Evolutionary conservation across 1,284 basidiomycete species (phyloP), one percentile per base, ranked within the genome.

Genomic region (Macrocystidia cucumis): DNA sequence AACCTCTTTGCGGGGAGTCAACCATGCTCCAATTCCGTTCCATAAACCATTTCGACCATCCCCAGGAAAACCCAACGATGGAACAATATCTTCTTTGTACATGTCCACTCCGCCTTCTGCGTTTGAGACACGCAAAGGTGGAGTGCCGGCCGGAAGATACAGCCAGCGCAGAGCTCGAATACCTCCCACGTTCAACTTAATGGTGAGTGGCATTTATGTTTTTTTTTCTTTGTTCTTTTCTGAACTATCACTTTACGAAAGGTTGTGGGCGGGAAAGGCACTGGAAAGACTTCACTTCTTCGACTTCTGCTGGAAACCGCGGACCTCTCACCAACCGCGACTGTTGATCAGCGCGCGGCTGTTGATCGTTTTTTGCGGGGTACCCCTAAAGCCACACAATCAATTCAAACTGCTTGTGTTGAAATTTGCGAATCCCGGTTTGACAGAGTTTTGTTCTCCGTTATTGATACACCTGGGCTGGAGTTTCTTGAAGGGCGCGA

Each of bases 121-220:
- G 9, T 84, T 80, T 50, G 74, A 74, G 53, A 65, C 57, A 48
- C 60, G 55, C 51, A 66, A 50, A 44, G 35, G 40, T 4, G 44
- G 45, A 22, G 50, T 47, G 6, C 50, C 56, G 23, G 42, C 65
- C 37, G 65, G 62, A 43, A 69, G 75, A 46, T 67, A 68, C 41
- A 69, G 65, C 42, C 74, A 76, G 49, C 73, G 79, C 44, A 70
- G 74, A 47, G 60, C 65, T 41, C 72, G 77, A 32, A 57, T 72
- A n/a, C 68, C 82, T 9, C 80, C 83, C 5, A 82, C 82, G 3
- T 88, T 89, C 63, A 90, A 89, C 50, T 56, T 89, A 34, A 87
- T 89, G 83, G 84, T 86, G 44, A 52, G 68, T 21, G 44, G 30
- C 34, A 38, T 42, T 33, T 32, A 21, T 34, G 32, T 20, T n/a